phyloP scores from a whole-genome alignment of 345 rosid genomes.

The Ceriops zippeliana region DNA sequence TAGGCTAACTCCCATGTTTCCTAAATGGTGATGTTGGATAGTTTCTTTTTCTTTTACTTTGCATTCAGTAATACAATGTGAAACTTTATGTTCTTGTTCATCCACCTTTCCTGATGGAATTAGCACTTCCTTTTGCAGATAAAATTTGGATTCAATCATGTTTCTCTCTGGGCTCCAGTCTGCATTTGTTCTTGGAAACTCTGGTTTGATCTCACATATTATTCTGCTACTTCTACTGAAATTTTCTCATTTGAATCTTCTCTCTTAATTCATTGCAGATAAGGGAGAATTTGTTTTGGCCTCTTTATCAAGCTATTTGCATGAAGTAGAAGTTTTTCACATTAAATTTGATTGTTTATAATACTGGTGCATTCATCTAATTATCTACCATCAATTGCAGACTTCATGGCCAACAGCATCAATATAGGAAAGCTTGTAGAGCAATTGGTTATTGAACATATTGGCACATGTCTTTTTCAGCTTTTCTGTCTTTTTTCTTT shows the following conservation, averaged over 20 bases:
- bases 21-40: too few relatives aligned
- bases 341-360: neutral
- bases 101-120: too few relatives aligned
- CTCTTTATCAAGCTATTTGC: constrained; percentile 69
- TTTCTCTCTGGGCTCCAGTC: neutral
- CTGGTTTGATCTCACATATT: neutral
- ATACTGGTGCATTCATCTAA: constrained; percentile 11
- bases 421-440: constrained; percentile 59
- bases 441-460: constrained; percentile 65
- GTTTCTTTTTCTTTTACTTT: too few relatives aligned
- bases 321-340: constrained; percentile 65
- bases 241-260: constrained; percentile 3
- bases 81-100: neutral
- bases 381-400: constrained; percentile 30
- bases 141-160: too few relatives aligned
- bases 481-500: constrained; percentile 12
- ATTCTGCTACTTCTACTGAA: neutral
- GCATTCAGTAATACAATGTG: neutral
- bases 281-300: constrained; percentile 73
- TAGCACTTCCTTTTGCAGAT: too few relatives aligned
- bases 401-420: constrained; percentile 44
- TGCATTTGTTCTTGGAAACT: neutral
- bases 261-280: constrained; percentile 38
- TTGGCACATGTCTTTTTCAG: constrained; percentile 42
- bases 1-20: too few relatives aligned